Base-by-base conservation (phyloP, 2,329 filamentous ascomycete species). In the Albophoma yamanashiensis region DNA sequence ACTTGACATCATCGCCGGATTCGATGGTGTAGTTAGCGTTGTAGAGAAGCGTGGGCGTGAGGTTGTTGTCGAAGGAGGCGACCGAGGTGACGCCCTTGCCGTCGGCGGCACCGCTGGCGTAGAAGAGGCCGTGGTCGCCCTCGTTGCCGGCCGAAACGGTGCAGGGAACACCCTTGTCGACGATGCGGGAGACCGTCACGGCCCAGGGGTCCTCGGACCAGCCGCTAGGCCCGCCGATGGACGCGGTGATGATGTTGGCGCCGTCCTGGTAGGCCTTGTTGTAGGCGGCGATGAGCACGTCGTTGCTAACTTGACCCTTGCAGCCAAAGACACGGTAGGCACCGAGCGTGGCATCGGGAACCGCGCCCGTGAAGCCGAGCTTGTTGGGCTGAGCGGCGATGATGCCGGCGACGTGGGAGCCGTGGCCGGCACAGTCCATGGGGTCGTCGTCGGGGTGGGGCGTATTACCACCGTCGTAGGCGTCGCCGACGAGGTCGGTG, bases 391-490 rank as follows among this genome's bases (percentile, higher is more conserved):
- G 80, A 1, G 83, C 84, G 2, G 82, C 85, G 53, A 88, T 79
- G 62, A 84, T 86, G 39, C 86, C 85, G 1, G 83, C 78, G 31
- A 85, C 82, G 68, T 85, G 83, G 0, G 81, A 84, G 38, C 85
- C 84, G 69, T 88, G 84, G 2, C 84, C 84, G 2, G 68, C 71
- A 65, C 82, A 84, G 63, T 81, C 81, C 66, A 81, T 80, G 2
- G 83, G 84, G 62, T 83, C 79, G 2, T 70, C 55, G 63, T 80
- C 80, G 1, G 81, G 79, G 0, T 71, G 62, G 11, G 76, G 76
- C 1, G 66, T 71, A 62, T 75, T 75, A 56, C 62, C 59, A 52
- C 75, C 76, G 53, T 64, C 72, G 69, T 79, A 83, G 56, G 72
- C 73, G 59, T 87, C 82, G 22, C 83, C 84, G 22, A 85, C 79